phyloP scores from a whole-genome alignment of 202 grass and related monocot genomes.

The Schoenoplectus triqueter region DNA sequence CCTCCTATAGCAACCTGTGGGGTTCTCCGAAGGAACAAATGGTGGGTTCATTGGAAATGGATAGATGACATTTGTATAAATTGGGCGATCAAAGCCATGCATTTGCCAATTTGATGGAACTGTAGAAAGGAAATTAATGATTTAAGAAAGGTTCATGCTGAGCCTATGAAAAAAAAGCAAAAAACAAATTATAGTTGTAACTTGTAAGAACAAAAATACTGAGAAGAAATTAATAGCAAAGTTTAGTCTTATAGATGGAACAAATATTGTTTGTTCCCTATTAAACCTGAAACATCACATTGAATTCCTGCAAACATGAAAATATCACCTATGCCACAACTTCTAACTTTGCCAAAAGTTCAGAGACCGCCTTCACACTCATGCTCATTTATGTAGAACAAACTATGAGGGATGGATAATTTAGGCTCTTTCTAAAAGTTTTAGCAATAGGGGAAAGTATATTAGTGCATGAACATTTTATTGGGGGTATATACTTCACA shows the following conservation, averaged over 20 bases:
- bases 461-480: background rate
- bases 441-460: background rate
- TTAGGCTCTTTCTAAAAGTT: background rate
- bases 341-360: background rate
- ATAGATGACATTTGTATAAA: slow-evolving; percentile 80
- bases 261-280: background rate
- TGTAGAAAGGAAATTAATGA: slow-evolving; percentile 45
- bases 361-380: background rate
- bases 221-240: background rate
- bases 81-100: slow-evolving; percentile 88
- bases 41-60: slow-evolving; percentile 91
- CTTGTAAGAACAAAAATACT: slow-evolving; percentile 3
- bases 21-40: slow-evolving; percentile 84
- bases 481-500: background rate
- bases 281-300: background rate
- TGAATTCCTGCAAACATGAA: background rate
- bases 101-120: slow-evolving; percentile 99
- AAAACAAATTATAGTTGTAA: background rate
- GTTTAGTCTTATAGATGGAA: slow-evolving; percentile 1
- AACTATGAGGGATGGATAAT: background rate
- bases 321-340: background rate
- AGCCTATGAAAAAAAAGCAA: slow-evolving; percentile 7
- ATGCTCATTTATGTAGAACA: background rate
- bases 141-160: slow-evolving; percentile 35
- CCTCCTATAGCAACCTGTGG: slow-evolving; percentile 88